phyloP scores from a whole-genome alignment of 1,284 basidiomycete species.

The Mycosarcoma maydis region DNA sequence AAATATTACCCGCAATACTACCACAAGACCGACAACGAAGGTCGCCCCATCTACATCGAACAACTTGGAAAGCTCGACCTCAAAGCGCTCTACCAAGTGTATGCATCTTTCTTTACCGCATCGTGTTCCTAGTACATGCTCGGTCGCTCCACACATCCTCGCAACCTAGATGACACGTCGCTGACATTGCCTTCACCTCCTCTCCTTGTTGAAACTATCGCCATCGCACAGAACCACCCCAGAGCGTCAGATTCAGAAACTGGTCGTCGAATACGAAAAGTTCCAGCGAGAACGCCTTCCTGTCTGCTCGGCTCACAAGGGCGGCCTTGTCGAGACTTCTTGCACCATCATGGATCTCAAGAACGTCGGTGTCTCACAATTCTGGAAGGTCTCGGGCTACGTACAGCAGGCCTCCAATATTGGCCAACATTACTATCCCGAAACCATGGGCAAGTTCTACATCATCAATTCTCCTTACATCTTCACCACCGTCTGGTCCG shows the following conservation, averaged over 20 bases:
- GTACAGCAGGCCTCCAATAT: constrained; percentile 81
- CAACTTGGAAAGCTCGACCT: constrained; percentile 90
- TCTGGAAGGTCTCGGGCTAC: constrained; percentile 89
- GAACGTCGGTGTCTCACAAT: constrained; percentile 81
- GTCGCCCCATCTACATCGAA: constrained; percentile 94
- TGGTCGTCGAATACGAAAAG: constrained; percentile 94
- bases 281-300: constrained; percentile 77
- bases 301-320: constrained; percentile 78
- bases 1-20: constrained; percentile 94
- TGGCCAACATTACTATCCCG: constrained; percentile 83
- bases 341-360: constrained; percentile 97
- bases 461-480: constrained; percentile 85
- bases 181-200: neutral
- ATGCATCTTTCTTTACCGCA: neutral
- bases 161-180: neutral
- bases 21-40: constrained; percentile 97
- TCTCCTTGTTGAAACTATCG: neutral
- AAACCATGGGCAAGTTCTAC: constrained; percentile 92
- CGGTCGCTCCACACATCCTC: too few relatives aligned
- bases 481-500: constrained; percentile 86
- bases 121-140: too few relatives aligned
- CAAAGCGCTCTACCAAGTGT: constrained; percentile 71
- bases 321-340: constrained; percentile 93
- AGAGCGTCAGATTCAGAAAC: constrained; percentile 87
- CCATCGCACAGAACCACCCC: constrained; percentile 75